phyloP scores from a whole-genome alignment of 805 yeast genomes.

The Spencermartinsiella europaea region DNA sequence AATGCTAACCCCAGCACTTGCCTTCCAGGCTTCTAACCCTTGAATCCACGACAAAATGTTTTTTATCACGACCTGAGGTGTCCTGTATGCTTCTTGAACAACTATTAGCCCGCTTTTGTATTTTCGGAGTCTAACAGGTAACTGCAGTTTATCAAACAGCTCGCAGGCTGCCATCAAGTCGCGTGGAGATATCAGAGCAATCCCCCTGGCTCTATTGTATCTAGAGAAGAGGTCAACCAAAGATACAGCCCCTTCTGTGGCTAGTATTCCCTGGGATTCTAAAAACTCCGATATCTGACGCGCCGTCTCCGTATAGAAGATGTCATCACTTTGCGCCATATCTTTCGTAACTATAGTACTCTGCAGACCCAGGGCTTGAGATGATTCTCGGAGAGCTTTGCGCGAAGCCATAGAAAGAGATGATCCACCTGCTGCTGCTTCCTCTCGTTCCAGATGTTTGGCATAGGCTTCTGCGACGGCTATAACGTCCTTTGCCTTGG shows the following conservation, averaged over 20 bases:
- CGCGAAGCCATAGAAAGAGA: slow-evolving; percentile 28
- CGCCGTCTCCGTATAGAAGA: slow-evolving; percentile 54
- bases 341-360: slow-evolving; percentile 32
- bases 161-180: slow-evolving; percentile 62
- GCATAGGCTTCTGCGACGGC: slow-evolving; percentile 42
- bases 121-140: slow-evolving; percentile 49
- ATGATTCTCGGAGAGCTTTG: slow-evolving; percentile 32
- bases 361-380: slow-evolving; percentile 29
- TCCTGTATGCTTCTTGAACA: slow-evolving; percentile 36
- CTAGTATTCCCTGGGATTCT: slow-evolving; percentile 39
- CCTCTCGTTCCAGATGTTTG: slow-evolving; percentile 23
- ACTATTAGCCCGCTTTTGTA: slow-evolving; percentile 39
- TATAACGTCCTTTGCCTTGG: slow-evolving; percentile 70
- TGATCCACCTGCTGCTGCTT: slow-evolving; percentile 5
- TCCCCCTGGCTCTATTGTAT: slow-evolving; percentile 60
- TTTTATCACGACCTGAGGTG: slow-evolving; percentile 35
- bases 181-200: slow-evolving; percentile 61
- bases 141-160: slow-evolving; percentile 47
- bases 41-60: slow-evolving; percentile 29
- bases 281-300: slow-evolving; percentile 75
- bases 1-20: slow-evolving; percentile 30
- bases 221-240: slow-evolving; percentile 57
- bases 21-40: slow-evolving; percentile 22
- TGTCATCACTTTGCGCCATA: slow-evolving; percentile 32
- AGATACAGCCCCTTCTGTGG: slow-evolving; percentile 53